Evolutionary conservation across 352 stramenopile genomes (phyloP), one percentile per base, ranked within the genome.

Genomic region (Phytophthora sp.): DNA sequence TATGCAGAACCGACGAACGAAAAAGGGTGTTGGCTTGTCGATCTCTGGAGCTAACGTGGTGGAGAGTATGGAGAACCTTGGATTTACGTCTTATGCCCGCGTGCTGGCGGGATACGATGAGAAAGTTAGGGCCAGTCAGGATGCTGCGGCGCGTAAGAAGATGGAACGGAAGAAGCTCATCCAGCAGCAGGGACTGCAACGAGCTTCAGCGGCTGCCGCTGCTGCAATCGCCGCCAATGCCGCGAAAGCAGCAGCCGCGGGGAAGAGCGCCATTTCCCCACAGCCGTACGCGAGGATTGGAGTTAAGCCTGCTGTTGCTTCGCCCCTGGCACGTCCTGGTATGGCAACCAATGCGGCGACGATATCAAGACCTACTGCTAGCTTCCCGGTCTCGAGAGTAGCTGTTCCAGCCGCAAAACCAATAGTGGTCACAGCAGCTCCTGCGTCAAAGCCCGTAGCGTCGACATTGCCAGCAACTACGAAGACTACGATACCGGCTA

Each of bases 71-170:
- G 68, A 81, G 8, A 95, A 89, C 50, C 45, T 95, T 2, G 87
- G 87, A 0, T 89, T 93, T 17, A 65, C 74, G 0, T 63, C 82
- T 28, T 94, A 94, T 44, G 83, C 83, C 11, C 77, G 74, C 4
- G 72, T 95, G 10, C 46, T 95, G 10, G 62, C 67, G 0, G 31
- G 59, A 1, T 92, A 83, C 64, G 90, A 95, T 49, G 74, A 79
- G 15, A 93, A 94, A 41, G 74, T 91, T 39, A 85, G 80, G 55
- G 65, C 68, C 3, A 62, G 84, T 39, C 83, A 92, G 60, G 85
- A 93, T 50, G 72, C 82, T 11, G 67, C 71, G 4, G 61, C 75
- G 10, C 71, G 79, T 15, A 84, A 79, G 46, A 91, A 91, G 64
- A 62, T 82, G 26, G 82, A 90, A 49, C 74, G 78, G 42, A 91